phyloP scores from a whole-genome alignment of 495 filamentous ascomycete species.

The Baudoinia panamericana region DNA sequence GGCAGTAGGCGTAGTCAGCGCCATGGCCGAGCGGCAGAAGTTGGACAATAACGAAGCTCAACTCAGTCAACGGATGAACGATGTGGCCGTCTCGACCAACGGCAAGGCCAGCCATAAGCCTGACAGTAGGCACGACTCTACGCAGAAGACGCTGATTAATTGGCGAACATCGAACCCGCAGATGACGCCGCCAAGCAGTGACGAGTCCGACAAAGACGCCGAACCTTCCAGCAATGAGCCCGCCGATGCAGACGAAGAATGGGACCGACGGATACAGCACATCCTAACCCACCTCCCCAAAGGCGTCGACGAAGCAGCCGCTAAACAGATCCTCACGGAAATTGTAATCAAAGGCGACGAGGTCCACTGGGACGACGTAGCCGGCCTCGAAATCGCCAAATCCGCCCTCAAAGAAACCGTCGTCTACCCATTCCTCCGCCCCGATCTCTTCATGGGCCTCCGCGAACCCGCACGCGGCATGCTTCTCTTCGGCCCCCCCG shows the following conservation, averaged over 20 bases:
- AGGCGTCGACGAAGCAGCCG: conserved; percentile 68
- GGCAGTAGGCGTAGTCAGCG: conserved; percentile 14
- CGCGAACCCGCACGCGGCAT: conserved; percentile 90
- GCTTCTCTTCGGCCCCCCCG: conserved; percentile 91
- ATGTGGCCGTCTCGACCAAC: too few relatives aligned
- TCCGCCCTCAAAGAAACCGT: conserved; percentile 88
- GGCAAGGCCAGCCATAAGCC: conserved; percentile 8
- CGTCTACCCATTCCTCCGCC: conserved; percentile 92
- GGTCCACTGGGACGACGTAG: conserved; percentile 90
- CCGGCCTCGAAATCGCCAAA: conserved; percentile 82
- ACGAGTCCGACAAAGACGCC: conserved; percentile 24
- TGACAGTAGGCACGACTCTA: not conserved
- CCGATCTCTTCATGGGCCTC: conserved; percentile 89
- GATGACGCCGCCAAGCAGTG: conserved; percentile 12
- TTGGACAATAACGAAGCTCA: conserved; percentile 5
- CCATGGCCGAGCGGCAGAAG: conserved; percentile 13
- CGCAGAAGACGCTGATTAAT: too few relatives aligned
- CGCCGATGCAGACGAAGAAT: conserved; percentile 17
- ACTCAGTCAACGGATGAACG: too few relatives aligned
- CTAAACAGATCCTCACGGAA: conserved; percentile 87
- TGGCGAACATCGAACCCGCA: too few relatives aligned
- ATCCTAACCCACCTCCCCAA: conserved; percentile 65
- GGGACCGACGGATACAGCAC: conserved; percentile 40
- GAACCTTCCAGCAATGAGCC: conserved; percentile 27
- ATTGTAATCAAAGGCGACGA: conserved; percentile 91